These are phyloP conservation scores for Candida chilensis DNA, from an alignment of 805 yeast species.

Conservation along the genomic window DNA sequence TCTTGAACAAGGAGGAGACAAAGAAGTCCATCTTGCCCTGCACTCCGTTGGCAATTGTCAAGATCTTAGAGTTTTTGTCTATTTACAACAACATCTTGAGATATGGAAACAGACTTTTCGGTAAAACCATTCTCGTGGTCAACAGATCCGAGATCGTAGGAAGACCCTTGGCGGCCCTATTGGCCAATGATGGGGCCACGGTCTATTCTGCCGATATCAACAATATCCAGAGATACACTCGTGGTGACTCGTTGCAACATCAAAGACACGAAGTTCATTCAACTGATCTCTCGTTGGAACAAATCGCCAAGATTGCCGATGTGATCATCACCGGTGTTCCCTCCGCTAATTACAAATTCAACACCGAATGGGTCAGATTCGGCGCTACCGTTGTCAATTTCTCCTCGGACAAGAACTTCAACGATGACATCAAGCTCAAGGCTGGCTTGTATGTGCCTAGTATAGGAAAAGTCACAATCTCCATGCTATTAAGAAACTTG, in stretches of 20 bases:
- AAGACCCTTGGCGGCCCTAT: constrained; percentile 88
- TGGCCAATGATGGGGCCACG: constrained; percentile 96
- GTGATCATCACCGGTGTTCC: constrained; percentile 97
- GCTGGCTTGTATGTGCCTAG: constrained; percentile 94
- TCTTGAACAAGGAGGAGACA: constrained; percentile 58
- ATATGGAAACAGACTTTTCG: constrained; percentile 88
- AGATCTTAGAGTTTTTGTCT: constrained; percentile 83
- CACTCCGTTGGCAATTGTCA: constrained; percentile 92
- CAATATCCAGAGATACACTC: constrained; percentile 82
- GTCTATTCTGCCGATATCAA: constrained; percentile 88
- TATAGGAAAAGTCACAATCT: constrained; percentile 92
- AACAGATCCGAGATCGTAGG: constrained; percentile 97
- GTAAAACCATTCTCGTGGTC: constrained; percentile 84
- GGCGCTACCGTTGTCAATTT: constrained; percentile 92
- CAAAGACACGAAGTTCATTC: constrained; percentile 77
- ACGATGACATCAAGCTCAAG: constrained; percentile 68
- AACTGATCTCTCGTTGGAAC: constrained; percentile 41
- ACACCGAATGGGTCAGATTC: constrained; percentile 66
- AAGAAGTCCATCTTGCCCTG: constrained; percentile 90
- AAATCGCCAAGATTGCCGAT: constrained; percentile 69
- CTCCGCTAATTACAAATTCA: constrained; percentile 72
- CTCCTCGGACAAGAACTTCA: constrained; percentile 81
- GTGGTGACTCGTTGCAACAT: constrained; percentile 84
- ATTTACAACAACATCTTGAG: constrained; percentile 76
- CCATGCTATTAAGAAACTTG: constrained; percentile 88